A percentile compares a stretch with the other conserved stretches of the same genome.
phyloP scores from a whole-genome alignment of 306 rosid species.

The Fragaria ananassa region DNA sequence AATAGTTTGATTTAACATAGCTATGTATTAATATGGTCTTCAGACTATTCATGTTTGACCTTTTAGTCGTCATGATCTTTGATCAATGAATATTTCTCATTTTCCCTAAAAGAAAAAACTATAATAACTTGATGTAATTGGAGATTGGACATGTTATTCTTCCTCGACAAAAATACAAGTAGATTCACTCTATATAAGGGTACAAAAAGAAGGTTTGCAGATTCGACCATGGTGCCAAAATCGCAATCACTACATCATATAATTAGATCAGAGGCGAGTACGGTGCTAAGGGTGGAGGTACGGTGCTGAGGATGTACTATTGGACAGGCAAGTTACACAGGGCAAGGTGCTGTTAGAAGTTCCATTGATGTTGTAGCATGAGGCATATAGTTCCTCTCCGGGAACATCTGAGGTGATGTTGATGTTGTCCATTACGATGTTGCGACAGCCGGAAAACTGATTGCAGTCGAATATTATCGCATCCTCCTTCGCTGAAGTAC shows the following conservation, averaged over 20 bases:
- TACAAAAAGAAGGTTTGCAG: background rate
- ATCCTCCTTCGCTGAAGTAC: slow-evolving; percentile 20
- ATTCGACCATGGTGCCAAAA: background rate
- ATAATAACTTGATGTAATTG: no score
- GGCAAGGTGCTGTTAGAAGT: background rate
- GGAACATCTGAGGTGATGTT: slow-evolving; percentile 4
- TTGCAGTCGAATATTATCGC: slow-evolving; percentile 25
- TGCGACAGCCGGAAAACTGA: slow-evolving; percentile 6
- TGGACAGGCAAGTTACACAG: background rate
- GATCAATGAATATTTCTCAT: no score
- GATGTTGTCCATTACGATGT: slow-evolving; percentile 17
- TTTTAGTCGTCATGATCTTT: no score
- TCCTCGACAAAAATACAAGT: no score
- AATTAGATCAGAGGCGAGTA: background rate
- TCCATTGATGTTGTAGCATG: slow-evolving; percentile 24
- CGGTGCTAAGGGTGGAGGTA: background rate
- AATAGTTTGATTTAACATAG: no score
- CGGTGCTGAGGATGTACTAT: background rate
- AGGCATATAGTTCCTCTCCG: background rate
- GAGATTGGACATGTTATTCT: no score
- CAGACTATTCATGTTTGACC: no score
- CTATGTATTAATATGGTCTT: no score
- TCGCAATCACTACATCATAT: background rate
- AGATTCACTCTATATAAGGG: background rate
- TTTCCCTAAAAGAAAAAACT: no score